Evolutionary conservation across 352 stramenopile genomes (phyloP).

Genomic region (Phytophthora melonis): DNA sequence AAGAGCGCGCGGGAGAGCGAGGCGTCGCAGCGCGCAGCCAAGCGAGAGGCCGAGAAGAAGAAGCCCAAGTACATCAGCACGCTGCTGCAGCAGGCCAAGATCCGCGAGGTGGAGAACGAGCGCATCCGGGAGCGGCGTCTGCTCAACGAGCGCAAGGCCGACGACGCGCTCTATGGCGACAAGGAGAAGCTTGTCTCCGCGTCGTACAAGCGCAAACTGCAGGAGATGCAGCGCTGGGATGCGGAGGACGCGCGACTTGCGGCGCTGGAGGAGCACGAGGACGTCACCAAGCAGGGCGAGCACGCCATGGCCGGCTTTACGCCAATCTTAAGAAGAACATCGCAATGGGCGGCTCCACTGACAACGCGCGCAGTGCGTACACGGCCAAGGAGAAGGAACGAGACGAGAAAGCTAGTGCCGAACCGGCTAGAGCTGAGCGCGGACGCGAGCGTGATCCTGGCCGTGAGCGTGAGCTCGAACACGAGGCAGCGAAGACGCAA

Average conservation of each 20-base stretch:
- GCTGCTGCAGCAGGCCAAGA: slow-evolving; percentile 90
- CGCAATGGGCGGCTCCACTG: slow-evolving; percentile 85
- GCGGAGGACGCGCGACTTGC: slow-evolving; percentile 76
- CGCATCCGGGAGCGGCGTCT: slow-evolving; percentile 88
- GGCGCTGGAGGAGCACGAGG: slow-evolving; percentile 68
- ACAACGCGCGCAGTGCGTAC: slow-evolving; percentile 85
- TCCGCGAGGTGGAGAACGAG: slow-evolving; percentile 91
- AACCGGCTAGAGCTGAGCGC: slow-evolving; percentile 14
- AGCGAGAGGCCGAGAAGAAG: slow-evolving; percentile 72
- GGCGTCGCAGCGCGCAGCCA: slow-evolving; percentile 49
- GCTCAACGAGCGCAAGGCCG: slow-evolving; percentile 84
- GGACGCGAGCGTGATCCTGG: slow-evolving; percentile 1
- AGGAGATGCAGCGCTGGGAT: slow-evolving; percentile 92
- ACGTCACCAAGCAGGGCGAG: slow-evolving; percentile 78
- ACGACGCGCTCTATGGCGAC: slow-evolving; percentile 85
- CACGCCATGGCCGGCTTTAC: slow-evolving; percentile 89
- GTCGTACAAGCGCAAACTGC: slow-evolving; percentile 93
- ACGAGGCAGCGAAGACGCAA: background rate
- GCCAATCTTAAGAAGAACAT: slow-evolving; percentile 94
- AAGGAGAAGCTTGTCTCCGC: slow-evolving; percentile 93
- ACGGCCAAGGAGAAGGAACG: slow-evolving; percentile 51
- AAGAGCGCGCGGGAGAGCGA: slow-evolving; percentile 53
- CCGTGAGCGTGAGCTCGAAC: background rate
- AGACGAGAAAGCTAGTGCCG: slow-evolving; percentile 8
- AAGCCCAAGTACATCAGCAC: slow-evolving; percentile 91